phyloP scores from a whole-genome alignment of 2,329 filamentous ascomycete species.

The Trichoderma endophyticum region DNA sequence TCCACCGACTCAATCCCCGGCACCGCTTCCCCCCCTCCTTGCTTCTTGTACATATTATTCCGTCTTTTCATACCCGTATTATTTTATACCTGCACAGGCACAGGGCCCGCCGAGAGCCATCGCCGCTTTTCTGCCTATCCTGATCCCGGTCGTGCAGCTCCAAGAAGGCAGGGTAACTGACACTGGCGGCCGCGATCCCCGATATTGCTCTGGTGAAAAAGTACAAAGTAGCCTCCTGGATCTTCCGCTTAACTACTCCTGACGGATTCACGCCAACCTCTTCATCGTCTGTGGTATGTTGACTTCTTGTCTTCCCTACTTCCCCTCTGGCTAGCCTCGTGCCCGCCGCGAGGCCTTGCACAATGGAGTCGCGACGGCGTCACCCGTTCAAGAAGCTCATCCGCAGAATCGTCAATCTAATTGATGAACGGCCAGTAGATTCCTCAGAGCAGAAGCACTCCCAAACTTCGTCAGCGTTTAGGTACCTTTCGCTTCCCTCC shows the following conservation, averaged over 20 bases:
- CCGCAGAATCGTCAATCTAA: slow-evolving; percentile 27
- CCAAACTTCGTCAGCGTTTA: slow-evolving; percentile 3
- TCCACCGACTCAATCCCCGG: not conserved
- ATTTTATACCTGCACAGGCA: slow-evolving; percentile 5
- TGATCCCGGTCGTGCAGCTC: slow-evolving; percentile 11
- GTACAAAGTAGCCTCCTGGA: slow-evolving; percentile 8
- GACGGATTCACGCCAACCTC: slow-evolving; percentile 9
- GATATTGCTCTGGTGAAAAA: not conserved
- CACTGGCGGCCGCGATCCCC: slow-evolving; percentile 14
- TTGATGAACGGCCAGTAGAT: slow-evolving; percentile 19
- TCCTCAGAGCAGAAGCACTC: slow-evolving; percentile 22
- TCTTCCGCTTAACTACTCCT: slow-evolving; percentile 6
- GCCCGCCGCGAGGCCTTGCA: slow-evolving; percentile 12
- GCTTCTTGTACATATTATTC: slow-evolving; percentile 3
- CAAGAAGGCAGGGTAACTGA: slow-evolving; percentile 14
- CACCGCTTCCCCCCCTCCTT: not conserved
- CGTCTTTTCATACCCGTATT: not conserved
- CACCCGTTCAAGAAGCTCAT: slow-evolving; percentile 33
- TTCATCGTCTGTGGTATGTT: slow-evolving; percentile 15
- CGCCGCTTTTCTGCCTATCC: slow-evolving; percentile 9
- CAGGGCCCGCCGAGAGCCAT: slow-evolving; percentile 11
- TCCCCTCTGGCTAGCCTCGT: not conserved
- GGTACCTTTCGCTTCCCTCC: slow-evolving; percentile 18
- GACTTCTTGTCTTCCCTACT: not conserved
- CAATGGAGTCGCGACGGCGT: slow-evolving; percentile 27